These are phyloP conservation scores for Chrysanthemum seticuspe DNA, from an alignment of 129 eudicot genomes.

Conservation along the genomic window DNA sequence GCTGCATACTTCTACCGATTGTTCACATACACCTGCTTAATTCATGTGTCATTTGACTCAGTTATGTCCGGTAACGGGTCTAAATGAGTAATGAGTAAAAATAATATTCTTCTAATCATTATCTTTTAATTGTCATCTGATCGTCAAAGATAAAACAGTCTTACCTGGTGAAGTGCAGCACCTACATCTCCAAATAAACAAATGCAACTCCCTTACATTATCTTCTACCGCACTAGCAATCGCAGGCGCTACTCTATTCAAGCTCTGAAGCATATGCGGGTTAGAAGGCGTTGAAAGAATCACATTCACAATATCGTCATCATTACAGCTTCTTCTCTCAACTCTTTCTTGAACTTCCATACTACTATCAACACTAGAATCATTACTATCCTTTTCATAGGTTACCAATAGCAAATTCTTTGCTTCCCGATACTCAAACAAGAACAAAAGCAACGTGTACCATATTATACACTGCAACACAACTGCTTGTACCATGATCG, in stretches of 20 bases:
- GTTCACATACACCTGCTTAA: constrained; percentile 39
- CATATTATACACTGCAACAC: no score
- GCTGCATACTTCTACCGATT: constrained; percentile 34
- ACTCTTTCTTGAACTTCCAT: no score
- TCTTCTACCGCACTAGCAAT: constrained; percentile 31
- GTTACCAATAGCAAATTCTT: no score
- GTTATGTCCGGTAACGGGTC: no score
- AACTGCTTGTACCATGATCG: no score
- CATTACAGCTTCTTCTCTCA: no score
- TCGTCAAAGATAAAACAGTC: not conserved
- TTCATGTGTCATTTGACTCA: constrained; percentile 3
- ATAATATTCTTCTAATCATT: no score
- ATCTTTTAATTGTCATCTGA: not conserved
- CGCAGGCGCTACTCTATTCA: constrained; percentile 35
- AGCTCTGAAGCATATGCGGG: constrained; percentile 32
- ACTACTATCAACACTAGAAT: no score
- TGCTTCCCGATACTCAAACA: no score
- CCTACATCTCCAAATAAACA: constrained; percentile 42
- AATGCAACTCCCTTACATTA: constrained; percentile 34
- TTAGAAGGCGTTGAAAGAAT: constrained; percentile 33
- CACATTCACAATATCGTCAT: constrained; percentile 32
- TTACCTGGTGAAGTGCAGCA: constrained; percentile 41
- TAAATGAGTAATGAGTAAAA: no score
- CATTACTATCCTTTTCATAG: no score
- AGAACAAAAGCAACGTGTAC: no score